A percentile compares a stretch with the other conserved stretches of the same genome.
Evolutionary conservation across 257 asterid genomes (phyloP).

Genomic region (Ballota nigra): DNA sequence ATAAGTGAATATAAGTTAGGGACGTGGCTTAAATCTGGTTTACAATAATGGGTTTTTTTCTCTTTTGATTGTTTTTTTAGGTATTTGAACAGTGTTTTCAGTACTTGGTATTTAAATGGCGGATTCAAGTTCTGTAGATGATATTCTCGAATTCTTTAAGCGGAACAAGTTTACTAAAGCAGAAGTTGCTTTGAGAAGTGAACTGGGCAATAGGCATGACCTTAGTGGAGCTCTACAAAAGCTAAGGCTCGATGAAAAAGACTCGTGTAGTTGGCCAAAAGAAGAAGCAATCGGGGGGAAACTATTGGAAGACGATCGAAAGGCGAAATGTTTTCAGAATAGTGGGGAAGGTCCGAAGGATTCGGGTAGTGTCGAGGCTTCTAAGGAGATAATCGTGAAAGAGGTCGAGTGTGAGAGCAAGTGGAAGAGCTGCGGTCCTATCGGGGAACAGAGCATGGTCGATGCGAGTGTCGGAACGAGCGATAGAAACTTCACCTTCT

Average conservation of each 20-base stretch:
- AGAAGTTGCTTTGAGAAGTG: constrained; percentile 79
- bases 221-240: constrained; percentile 55
- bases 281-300: constrained; percentile 48
- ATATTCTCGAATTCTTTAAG: constrained; percentile 62
- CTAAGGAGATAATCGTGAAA: constrained; percentile 80
- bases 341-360: constrained; percentile 40
- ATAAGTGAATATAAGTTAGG: neutral
- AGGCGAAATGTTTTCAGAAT: constrained; percentile 21
- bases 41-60: constrained; percentile 19
- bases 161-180: constrained; percentile 76
- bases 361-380: constrained; percentile 38
- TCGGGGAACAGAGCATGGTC: constrained; percentile 49
- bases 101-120: constrained; percentile 51
- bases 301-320: constrained; percentile 34
- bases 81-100: constrained; percentile 34
- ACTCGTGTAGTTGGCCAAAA: constrained; percentile 29
- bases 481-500: constrained; percentile 54
- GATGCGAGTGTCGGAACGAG: constrained; percentile 51
- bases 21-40: constrained; percentile 10
- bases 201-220: constrained; percentile 61
- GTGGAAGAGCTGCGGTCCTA: constrained; percentile 51
- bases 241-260: constrained; percentile 56
- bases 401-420: constrained; percentile 76
- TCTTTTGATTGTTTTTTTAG: constrained; percentile 39
- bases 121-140: constrained; percentile 65